phyloP scores from a whole-genome alignment of 495 filamentous ascomycete genomes.

The Annulohypoxylon moriforme region DNA sequence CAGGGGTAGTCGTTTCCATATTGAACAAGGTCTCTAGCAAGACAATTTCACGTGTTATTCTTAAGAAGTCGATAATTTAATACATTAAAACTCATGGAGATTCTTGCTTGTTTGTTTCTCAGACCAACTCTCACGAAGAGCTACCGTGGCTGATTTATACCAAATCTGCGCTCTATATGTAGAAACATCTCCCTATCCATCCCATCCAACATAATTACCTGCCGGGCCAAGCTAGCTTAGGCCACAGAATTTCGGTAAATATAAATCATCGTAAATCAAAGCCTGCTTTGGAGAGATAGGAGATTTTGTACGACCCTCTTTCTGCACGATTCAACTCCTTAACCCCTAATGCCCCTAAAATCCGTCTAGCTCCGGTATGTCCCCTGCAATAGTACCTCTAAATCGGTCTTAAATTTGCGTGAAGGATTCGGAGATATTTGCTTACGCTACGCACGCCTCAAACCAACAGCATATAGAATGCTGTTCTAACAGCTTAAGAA shows the following conservation, averaged over 20 bases:
- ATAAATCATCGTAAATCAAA: background rate
- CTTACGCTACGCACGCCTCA: too few species aligned
- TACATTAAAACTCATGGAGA: background rate
- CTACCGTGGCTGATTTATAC: background rate
- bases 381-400: background rate
- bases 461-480: background rate
- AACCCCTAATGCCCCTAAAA: slow-evolving; percentile 35
- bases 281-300: background rate
- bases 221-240: background rate
- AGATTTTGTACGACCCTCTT: background rate
- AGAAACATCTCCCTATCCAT: background rate
- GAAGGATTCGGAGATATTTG: background rate
- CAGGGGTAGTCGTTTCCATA: slow-evolving; percentile 48
- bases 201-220: background rate
- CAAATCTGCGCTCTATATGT: background rate
- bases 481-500: background rate
- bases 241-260: background rate
- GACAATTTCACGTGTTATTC: background rate
- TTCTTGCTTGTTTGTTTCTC: background rate
- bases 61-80: background rate
- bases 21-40: background rate
- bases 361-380: slow-evolving; percentile 23
- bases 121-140: background rate
- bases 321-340: slow-evolving; percentile 18
- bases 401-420: background rate